Evolutionary conservation across 2,329 filamentous ascomycete species (phyloP).

Genomic region (Westerdykella aurantiaca): DNA sequence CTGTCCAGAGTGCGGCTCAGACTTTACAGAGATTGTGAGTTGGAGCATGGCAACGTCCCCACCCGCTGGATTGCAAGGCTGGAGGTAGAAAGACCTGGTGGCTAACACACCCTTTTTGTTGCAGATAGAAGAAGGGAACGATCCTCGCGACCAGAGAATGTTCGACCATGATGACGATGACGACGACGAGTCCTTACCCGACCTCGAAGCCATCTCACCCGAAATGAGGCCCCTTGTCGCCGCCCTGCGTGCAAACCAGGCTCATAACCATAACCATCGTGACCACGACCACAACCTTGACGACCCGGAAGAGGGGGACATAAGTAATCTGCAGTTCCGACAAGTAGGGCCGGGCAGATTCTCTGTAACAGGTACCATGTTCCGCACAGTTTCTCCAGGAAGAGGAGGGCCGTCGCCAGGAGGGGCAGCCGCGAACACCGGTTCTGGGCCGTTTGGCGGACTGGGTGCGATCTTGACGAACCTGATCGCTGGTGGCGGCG

Average conservation of each 20-base stretch:
- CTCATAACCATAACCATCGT: no score
- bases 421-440: slow-evolving; percentile 6
- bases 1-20: slow-evolving; percentile 72
- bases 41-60: not conserved
- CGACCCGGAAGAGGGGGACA: slow-evolving; percentile 47
- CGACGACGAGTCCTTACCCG: slow-evolving; percentile 27
- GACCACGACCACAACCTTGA: slow-evolving; percentile 16
- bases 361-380: slow-evolving; percentile 32
- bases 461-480: slow-evolving; percentile 45
- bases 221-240: no score
- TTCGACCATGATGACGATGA: slow-evolving; percentile 20
- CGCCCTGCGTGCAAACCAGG: no score
- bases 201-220: slow-evolving; percentile 13
- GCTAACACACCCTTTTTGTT: slow-evolving; percentile 13
- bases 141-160: slow-evolving; percentile 51
- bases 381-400: slow-evolving; percentile 26
- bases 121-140: slow-evolving; percentile 51
- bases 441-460: slow-evolving; percentile 33
- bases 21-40: slow-evolving; percentile 82
- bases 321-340: slow-evolving; percentile 42
- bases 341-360: slow-evolving; percentile 32
- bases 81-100: not conserved
- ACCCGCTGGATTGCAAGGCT: slow-evolving; percentile 1
- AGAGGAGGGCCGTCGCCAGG: slow-evolving; percentile 8
- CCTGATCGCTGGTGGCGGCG: slow-evolving; percentile 33